A percentile compares a stretch with the other conserved stretches of the same genome.
These are phyloP conservation scores for Gossypium lobatum DNA, from an alignment of 441 rosid genomes.

Conservation along the genomic window DNA sequence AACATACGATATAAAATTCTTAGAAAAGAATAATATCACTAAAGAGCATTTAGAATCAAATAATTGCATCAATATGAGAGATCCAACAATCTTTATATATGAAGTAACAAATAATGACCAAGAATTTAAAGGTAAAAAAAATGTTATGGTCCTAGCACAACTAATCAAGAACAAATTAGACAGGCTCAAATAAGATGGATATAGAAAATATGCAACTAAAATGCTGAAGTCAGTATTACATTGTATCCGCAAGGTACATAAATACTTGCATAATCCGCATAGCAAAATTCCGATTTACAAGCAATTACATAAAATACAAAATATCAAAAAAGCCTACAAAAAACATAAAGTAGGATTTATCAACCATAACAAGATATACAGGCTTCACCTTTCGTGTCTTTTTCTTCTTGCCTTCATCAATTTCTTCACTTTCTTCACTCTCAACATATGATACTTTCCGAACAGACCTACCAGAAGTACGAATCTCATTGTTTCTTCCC, in stretches of 20 bases:
- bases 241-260: not conserved
- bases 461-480: conserved; percentile 83
- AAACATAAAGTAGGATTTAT: not conserved
- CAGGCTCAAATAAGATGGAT: not conserved
- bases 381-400: conserved; percentile 67
- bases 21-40: not conserved
- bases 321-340: not conserved
- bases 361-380: not conserved
- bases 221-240: not conserved
- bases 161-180: not conserved
- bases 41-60: not conserved
- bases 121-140: not conserved
- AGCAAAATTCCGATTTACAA: not conserved
- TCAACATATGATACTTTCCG: conserved; percentile 98
- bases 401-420: conserved; percentile 69
- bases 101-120: not conserved
- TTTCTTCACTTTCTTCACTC: conserved; percentile 97
- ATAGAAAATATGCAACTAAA: not conserved
- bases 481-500: conserved; percentile 72
- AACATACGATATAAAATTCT: not conserved
- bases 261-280: conserved; percentile 5
- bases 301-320: not conserved
- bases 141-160: not conserved
- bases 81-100: not conserved
- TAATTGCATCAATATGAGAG: not conserved